Conservation (phyloP, 2,329 filamentous ascomycete genomes). For the Thermomyces lanuginosus region DNA sequence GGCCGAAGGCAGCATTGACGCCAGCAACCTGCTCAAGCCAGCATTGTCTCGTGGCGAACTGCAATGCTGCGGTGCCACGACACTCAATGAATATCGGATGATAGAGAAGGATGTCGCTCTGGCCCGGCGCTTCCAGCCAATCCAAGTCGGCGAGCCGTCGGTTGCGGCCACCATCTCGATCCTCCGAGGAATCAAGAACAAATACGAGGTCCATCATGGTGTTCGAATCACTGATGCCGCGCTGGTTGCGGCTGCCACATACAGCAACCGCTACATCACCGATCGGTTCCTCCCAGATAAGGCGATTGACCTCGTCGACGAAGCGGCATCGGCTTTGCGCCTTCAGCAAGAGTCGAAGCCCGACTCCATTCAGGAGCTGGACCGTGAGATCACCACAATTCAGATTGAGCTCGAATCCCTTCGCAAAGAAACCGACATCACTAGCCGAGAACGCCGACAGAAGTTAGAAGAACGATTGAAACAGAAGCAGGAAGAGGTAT, state of each 20-base stretch:
- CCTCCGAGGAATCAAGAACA: slow-evolving; percentile 87
- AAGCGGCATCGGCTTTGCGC: slow-evolving; percentile 77
- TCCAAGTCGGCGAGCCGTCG: slow-evolving; percentile 77
- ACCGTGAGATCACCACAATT: slow-evolving; percentile 91
- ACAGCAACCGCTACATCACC: slow-evolving; percentile 91
- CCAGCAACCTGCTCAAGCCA: slow-evolving; percentile 85
- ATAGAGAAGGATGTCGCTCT: slow-evolving; percentile 95
- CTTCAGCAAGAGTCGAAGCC: slow-evolving; percentile 95
- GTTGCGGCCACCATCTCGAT: slow-evolving; percentile 93
- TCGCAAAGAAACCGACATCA: slow-evolving; percentile 81
- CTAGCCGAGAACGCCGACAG: slow-evolving; percentile 72
- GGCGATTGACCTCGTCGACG: slow-evolving; percentile 91
- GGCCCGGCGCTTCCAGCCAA: slow-evolving; percentile 84
- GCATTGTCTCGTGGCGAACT: slow-evolving; percentile 83
- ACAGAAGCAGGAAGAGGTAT: slow-evolving; percentile 58
- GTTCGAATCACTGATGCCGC: slow-evolving; percentile 87
- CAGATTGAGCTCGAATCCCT: slow-evolving; percentile 93
- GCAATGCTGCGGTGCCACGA: slow-evolving; percentile 91
- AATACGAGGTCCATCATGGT: slow-evolving; percentile 93
- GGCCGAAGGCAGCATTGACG: slow-evolving; percentile 90
- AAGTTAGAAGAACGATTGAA: slow-evolving; percentile 67
- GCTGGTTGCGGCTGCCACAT: slow-evolving; percentile 75
- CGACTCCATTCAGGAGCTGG: slow-evolving; percentile 79
- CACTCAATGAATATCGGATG: slow-evolving; percentile 72
- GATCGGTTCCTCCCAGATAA: slow-evolving; percentile 94